phyloP scores from a whole-genome alignment of 441 rosid species.

The Arabidopsis lyrata region DNA sequence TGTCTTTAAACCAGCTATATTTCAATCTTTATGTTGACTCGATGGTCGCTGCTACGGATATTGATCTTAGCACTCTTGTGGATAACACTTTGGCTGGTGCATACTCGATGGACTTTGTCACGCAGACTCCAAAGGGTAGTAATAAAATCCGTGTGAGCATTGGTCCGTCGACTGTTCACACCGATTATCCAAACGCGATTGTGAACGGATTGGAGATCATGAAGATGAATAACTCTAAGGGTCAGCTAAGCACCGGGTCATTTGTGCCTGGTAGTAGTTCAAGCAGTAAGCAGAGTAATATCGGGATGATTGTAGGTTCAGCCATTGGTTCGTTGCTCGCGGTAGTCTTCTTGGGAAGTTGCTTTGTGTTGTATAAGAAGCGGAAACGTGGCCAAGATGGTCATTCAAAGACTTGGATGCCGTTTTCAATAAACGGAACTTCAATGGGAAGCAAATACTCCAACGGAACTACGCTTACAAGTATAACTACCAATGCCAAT shows the following conservation, averaged over 20 bases:
- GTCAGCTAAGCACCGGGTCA: slow-evolving; percentile 56
- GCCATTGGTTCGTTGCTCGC: slow-evolving; percentile 53
- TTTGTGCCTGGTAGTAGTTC: slow-evolving; percentile 39
- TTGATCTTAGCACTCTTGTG: slow-evolving; percentile 55
- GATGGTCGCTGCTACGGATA: slow-evolving; percentile 47
- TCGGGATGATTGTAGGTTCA: slow-evolving; percentile 60
- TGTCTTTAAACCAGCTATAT: slow-evolving; percentile 58
- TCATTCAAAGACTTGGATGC: slow-evolving; percentile 85
- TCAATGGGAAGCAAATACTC: slow-evolving; percentile 51
- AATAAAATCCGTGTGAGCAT: slow-evolving; percentile 68
- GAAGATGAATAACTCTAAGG: slow-evolving; percentile 79
- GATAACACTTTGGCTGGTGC: slow-evolving; percentile 60
- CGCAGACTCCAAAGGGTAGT: slow-evolving; percentile 33
- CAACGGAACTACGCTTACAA: slow-evolving; percentile 61
- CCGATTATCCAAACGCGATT: slow-evolving; percentile 63
- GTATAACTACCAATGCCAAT: slow-evolving; percentile 61
- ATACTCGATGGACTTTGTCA: slow-evolving; percentile 59
- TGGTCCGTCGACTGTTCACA: slow-evolving; percentile 57
- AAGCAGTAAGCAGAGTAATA: slow-evolving; percentile 56
- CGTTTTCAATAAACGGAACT: slow-evolving; percentile 63
- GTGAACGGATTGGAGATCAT: slow-evolving; percentile 91
- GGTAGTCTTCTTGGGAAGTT: slow-evolving; percentile 53
- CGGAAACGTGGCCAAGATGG: slow-evolving; percentile 52
- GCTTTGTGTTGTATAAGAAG: slow-evolving; percentile 59
- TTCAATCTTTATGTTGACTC: slow-evolving; percentile 74